Evolutionary conservation across 192 early-diverging fungal species (phyloP).

Genomic region (Linnemannia zychae): DNA sequence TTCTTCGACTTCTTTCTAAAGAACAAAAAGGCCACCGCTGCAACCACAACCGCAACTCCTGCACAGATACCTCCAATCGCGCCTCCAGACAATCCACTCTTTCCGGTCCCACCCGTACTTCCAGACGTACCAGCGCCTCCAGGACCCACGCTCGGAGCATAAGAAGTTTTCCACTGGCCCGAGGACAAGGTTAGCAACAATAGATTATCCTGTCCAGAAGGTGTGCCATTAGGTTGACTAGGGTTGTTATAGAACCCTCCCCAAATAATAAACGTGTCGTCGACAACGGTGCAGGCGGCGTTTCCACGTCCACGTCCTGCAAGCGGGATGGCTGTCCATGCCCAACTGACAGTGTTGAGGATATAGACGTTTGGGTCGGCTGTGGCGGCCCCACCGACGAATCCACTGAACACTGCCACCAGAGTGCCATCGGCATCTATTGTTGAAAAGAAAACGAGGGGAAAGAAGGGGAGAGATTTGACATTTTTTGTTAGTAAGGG

Average conservation of each 20-base stretch:
- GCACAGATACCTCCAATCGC: slow-evolving; percentile 31
- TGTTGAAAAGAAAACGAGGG: neutral
- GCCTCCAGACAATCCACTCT: slow-evolving; percentile 2
- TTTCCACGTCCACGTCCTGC: slow-evolving; percentile 19
- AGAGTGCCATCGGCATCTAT: slow-evolving; percentile 44
- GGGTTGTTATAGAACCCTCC: slow-evolving; percentile 30
- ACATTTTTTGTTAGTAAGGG: neutral
- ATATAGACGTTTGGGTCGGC: slow-evolving; percentile 38
- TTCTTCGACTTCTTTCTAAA: slow-evolving; percentile 3
- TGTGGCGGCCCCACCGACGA: neutral
- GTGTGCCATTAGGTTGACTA: neutral
- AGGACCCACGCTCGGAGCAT: slow-evolving; percentile 12
- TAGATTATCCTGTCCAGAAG: neutral
- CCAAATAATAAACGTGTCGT: slow-evolving; percentile 42
- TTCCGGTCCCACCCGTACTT: neutral
- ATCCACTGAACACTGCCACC: slow-evolving; percentile 39
- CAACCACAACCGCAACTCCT: slow-evolving; percentile 13
- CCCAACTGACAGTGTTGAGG: slow-evolving; percentile 31
- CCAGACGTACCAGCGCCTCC: neutral
- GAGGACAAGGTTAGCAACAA: slow-evolving; percentile 10
- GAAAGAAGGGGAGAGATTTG: neutral
- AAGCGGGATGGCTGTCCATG: slow-evolving; percentile 21
- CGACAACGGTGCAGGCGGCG: slow-evolving; percentile 24
- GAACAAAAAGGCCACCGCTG: slow-evolving; percentile 10
- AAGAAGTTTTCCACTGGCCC: slow-evolving; percentile 17